These are phyloP conservation scores for Teunomyces cretensis DNA, from an alignment of 805 yeast species.

Conservation along the genomic window DNA sequence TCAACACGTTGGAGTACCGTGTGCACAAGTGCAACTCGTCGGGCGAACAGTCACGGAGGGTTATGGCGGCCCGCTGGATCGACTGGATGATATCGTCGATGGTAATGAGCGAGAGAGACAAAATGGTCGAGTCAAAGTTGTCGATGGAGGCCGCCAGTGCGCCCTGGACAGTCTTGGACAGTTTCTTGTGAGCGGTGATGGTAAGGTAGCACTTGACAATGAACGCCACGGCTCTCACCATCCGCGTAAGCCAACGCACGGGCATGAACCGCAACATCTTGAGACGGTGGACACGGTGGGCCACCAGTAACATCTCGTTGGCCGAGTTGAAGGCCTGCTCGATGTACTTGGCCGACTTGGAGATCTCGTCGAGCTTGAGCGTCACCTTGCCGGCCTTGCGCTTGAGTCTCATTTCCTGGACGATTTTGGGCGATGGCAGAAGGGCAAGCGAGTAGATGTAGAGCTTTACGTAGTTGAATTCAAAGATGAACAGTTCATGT, in stretches of 20 bases:
- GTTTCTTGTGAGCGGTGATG: conserved; percentile 47
- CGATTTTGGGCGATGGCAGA: conserved; percentile 35
- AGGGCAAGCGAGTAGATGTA: conserved; percentile 84
- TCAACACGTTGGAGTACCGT: conserved; percentile 71
- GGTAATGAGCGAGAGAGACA: conserved; percentile 64
- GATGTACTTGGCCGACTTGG: conserved; percentile 72
- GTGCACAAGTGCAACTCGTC: conserved; percentile 85
- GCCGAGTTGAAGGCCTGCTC: conserved; percentile 84
- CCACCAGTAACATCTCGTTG: conserved; percentile 69
- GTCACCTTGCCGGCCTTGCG: conserved; percentile 18
- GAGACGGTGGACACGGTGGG: conserved; percentile 65
- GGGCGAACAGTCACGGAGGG: conserved; percentile 79
- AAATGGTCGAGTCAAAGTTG: conserved; percentile 46
- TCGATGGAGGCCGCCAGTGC: conserved; percentile 19
- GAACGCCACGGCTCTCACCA: conserved; percentile 86
- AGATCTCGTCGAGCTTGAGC: conserved; percentile 65
- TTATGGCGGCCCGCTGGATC: conserved; percentile 70
- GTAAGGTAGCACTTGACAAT: conserved; percentile 82
- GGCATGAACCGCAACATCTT: conserved; percentile 76
- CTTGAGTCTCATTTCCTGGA: conserved; percentile 13
- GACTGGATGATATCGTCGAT: conserved; percentile 67
- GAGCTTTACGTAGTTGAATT: conserved; percentile 78
- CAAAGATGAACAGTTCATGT: conserved; percentile 72
- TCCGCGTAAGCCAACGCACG: conserved; percentile 85
- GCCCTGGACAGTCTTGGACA: conserved; percentile 17